Conservation (phyloP, 352 stramenopile genomes). For the Phytophthora kernoviae region DNA sequence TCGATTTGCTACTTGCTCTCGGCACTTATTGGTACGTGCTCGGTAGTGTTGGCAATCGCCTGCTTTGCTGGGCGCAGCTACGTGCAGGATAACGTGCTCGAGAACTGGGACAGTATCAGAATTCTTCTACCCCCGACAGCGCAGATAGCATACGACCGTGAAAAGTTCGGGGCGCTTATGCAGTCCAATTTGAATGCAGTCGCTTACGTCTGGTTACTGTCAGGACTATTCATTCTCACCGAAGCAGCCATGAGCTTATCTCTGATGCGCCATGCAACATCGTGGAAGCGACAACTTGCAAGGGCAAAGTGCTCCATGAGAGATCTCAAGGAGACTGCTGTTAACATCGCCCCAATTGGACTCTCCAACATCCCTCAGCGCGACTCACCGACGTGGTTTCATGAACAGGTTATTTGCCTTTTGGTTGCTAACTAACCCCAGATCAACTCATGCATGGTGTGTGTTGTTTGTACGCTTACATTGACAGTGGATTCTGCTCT, state of each 20-base stretch:
- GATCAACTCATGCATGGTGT: not conserved
- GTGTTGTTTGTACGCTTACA: not conserved
- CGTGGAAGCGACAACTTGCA: slow-evolving; percentile 61
- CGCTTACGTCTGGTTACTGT: slow-evolving; percentile 64
- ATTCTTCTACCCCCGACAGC: slow-evolving; percentile 72
- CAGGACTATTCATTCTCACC: slow-evolving; percentile 59
- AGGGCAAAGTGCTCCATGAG: slow-evolving; percentile 59
- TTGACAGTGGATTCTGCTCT: slow-evolving; percentile 58
- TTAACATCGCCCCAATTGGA: slow-evolving; percentile 15
- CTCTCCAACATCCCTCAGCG: not conserved
- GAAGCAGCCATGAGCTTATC: slow-evolving; percentile 58
- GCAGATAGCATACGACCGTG: slow-evolving; percentile 68
- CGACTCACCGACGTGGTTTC: slow-evolving; percentile 18
- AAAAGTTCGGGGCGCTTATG: slow-evolving; percentile 61
- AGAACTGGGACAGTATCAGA: slow-evolving; percentile 63
- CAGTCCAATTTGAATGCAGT: slow-evolving; percentile 59
- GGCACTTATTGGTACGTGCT: slow-evolving; percentile 47
- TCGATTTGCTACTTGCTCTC: slow-evolving; percentile 73
- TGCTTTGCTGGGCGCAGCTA: slow-evolving; percentile 57
- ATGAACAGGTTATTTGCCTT: slow-evolving; percentile 24
- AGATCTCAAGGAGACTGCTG: slow-evolving; percentile 27
- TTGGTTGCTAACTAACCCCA: not conserved
- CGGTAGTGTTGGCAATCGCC: slow-evolving; percentile 58
- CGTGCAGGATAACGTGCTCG: slow-evolving; percentile 59
- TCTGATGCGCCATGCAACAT: slow-evolving; percentile 54